A percentile compares a stretch with the other conserved stretches of the same genome.
These are phyloP conservation scores for Amanita pseudoporphyria DNA, from an alignment of 768 basidiomycete species.

Conservation along the genomic window DNA sequence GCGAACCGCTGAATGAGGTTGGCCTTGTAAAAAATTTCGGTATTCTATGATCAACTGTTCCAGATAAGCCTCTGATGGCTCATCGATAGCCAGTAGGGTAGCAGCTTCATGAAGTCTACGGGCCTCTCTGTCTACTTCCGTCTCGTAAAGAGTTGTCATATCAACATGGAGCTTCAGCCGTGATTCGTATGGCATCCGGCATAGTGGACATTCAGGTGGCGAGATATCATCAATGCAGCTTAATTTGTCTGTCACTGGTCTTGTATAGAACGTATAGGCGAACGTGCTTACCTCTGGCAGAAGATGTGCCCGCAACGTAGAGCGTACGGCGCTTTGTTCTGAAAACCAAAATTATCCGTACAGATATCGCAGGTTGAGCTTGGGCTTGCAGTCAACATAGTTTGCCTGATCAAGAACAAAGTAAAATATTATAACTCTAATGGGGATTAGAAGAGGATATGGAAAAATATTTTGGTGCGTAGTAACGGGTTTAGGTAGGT, in stretches of 20 bases:
- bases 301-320: slow-evolving; percentile 72
- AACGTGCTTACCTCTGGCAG: slow-evolving; percentile 35
- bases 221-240: slow-evolving; percentile 49
- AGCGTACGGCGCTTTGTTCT: slow-evolving; percentile 46
- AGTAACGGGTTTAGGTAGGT: too few species aligned
- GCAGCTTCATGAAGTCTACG: slow-evolving; percentile 44
- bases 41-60: slow-evolving; percentile 42
- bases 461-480: too few species aligned
- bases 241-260: slow-evolving; percentile 3
- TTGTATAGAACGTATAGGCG: not conserved
- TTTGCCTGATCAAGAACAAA: not conserved
- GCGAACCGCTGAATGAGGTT: slow-evolving; percentile 6
- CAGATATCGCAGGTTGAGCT: slow-evolving; percentile 71
- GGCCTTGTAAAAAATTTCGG: slow-evolving; percentile 33
- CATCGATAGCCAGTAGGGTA: slow-evolving; percentile 42
- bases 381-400: slow-evolving; percentile 57
- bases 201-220: slow-evolving; percentile 50
- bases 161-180: slow-evolving; percentile 54
- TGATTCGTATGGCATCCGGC: slow-evolving; percentile 44
- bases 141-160: slow-evolving; percentile 16
- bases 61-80: slow-evolving; percentile 40
- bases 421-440: not conserved
- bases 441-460: too few species aligned
- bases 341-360: slow-evolving; percentile 48
- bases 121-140: slow-evolving; percentile 29